Evolutionary conservation across 306 rosid genomes (phyloP).

Genomic region (Arachis stenosperma): DNA sequence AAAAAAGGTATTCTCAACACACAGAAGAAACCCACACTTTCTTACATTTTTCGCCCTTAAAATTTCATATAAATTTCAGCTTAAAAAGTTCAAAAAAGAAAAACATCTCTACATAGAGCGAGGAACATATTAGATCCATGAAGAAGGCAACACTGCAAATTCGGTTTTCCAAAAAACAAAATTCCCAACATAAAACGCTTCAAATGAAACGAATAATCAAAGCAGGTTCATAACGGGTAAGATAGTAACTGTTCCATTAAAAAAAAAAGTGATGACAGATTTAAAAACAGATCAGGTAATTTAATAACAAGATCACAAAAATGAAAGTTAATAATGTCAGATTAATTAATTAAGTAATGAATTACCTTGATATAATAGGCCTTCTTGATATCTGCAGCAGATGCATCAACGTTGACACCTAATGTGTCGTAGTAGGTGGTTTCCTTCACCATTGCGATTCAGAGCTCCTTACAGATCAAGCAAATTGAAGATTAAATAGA

Average conservation of each 20-base stretch:
- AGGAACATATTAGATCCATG: not conserved
- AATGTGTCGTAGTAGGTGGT: conserved; percentile 72
- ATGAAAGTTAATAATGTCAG: too few species aligned
- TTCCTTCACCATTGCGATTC: conserved; percentile 79
- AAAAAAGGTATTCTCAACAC: too few species aligned
- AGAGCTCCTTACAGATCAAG: conserved; percentile 32
- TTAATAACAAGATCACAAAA: too few species aligned
- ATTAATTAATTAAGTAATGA: not conserved
- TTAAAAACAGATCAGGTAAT: too few species aligned
- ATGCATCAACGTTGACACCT: conserved; percentile 73
- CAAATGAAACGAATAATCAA: not conserved
- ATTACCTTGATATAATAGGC: conserved; percentile 90
- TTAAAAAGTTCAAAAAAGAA: not conserved
- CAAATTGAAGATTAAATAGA: conserved; percentile 21
- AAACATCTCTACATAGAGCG: not conserved
- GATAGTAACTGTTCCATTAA: conserved; percentile 17
- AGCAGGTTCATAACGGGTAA: conserved; percentile 1
- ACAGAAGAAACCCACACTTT: not conserved
- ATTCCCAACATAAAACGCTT: not conserved
- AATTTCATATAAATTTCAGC: not conserved
- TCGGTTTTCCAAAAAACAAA: not conserved
- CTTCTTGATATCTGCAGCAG: conserved; percentile 80
- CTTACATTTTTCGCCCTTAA: too few species aligned
- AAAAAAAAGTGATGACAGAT: too few species aligned
- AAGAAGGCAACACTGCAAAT: not conserved